Base-by-base conservation (phyloP, 2,329 filamentous ascomycete genomes). In the Fusarium duplospermum region DNA sequence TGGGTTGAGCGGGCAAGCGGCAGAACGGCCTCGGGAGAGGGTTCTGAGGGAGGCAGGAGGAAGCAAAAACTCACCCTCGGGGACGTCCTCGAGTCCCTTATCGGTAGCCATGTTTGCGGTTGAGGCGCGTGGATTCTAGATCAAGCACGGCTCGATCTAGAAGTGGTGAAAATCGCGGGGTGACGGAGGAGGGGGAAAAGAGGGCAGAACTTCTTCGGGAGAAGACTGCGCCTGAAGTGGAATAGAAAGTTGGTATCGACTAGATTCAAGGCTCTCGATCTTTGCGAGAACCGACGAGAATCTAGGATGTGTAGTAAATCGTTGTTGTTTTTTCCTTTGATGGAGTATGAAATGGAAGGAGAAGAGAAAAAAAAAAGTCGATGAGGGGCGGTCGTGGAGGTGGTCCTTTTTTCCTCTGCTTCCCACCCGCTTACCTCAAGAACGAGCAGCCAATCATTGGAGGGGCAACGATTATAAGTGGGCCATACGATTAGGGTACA, bases 1-100 rank as follows among this genome's bases (percentile, higher is more conserved):
- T 58, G 64, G 38, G 47, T 61, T 27, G 54, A 72, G 74, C 69
- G 75, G 69, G 69, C 73, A 64, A 27, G 38, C 61, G 35, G 27
- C 50, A 57, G 29, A 71, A 59, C 50, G 38, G 57, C 62, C 45
- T 59, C 65, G 29, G 45, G 64, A 42, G 40, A 62, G 69, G 56
- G 66, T 47, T 61, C 66, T 52, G 45, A 40, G 57, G 45, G 57
- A 52, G 66, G 36, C 8, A 69, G 36, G 47, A 64, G 35, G 54
- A 61, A 58, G 62, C 73, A 61, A 66, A 50, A 75, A 92, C 94
- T 89, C 89, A 97, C 94, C 91, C 90, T 97, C 95, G 85, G 94
- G 93, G 88, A 98, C 93, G 86, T 98, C 96, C 90, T 98, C 95
- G 89, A 98, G 94, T 90, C 96, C 96, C 91, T 97, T 98, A 82